Evolutionary conservation across 352 stramenopile species (phyloP), one percentile per base, ranked within the genome.

Genomic region (Globisporangium spiculum): DNA sequence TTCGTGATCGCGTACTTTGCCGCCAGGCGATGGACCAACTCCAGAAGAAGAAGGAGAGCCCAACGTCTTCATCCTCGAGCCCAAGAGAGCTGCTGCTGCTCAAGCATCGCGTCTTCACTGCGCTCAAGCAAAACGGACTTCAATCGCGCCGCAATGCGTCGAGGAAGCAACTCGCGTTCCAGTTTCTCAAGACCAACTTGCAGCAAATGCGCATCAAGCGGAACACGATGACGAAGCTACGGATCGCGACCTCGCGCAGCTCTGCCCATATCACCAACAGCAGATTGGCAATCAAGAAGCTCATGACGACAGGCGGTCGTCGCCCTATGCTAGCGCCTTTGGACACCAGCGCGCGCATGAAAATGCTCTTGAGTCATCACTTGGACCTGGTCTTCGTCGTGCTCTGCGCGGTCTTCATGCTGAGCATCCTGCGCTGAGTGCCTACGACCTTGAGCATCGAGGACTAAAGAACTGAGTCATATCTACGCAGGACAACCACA

Each of bases 101-200:
- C 60, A 82, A 90, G 68, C 58, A 66, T 1, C 64, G 46, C 27
- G 67, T 53, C 4, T 73, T 73, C 38, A 84, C 58, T 57, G 71
- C 34, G 71, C 60, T 46, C 34, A 60, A 62, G 57, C 55, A 54
- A 34, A 50, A 69, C 22, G 32, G 56, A 14, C 12, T 50, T n/a
- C 55, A 66, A 10, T 84, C 79, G 16, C 52, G 30, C 4, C 68
- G 72, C 52, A 88, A 70, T 54, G 24, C 74, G 18, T 64, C 38
- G 0, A 75, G 76, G 38, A 89, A 90, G 69, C 66, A 72, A 54
- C 67, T 70, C 10, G 84, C 71, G 14, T 89, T 93, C 57, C 65
- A 77, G 8, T n/a, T 52, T 34, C 44, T 73, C 44, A 66, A 61
- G 60, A 34, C 18, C 3, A 46, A 72, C 30, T 50, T 44, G 67